A percentile compares a stretch with the other conserved stretches of the same genome.
Evolutionary conservation across 2,329 filamentous ascomycete species (phyloP).

Genomic region (Pyricularia sp.): DNA sequence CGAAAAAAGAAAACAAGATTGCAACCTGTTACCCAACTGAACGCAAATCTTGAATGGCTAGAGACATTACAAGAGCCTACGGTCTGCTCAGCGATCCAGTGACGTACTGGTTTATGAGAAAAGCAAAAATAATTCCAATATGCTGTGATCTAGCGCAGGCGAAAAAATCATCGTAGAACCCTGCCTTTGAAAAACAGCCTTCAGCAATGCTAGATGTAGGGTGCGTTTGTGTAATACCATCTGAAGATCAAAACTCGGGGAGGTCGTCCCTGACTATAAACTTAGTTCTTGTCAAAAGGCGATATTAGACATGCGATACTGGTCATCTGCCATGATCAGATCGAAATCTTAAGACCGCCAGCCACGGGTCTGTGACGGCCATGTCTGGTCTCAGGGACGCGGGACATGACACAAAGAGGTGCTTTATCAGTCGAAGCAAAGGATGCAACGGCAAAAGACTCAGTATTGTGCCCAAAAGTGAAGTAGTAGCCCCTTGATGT

Average conservation of each 20-base stretch:
- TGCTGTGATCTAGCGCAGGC: not conserved
- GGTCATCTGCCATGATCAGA: not conserved
- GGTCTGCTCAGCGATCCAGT: not conserved
- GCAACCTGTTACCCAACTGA: not conserved
- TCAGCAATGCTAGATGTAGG: not conserved
- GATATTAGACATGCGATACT: not conserved
- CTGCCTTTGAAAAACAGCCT: not conserved
- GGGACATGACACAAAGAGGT: constrained; percentile 82
- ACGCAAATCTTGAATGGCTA: not conserved
- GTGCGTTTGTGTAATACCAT: not conserved
- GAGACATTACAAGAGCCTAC: not conserved
- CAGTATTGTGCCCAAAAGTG: constrained; percentile 95
- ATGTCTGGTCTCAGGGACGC: constrained; percentile 31
- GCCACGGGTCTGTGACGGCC: constrained; percentile 28
- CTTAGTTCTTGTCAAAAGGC: not conserved
- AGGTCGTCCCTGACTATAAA: not conserved
- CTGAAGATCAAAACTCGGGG: not conserved
- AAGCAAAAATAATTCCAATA: not conserved
- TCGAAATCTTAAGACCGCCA: constrained; percentile 40
- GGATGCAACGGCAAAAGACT: constrained; percentile 76
- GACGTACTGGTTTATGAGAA: not conserved
- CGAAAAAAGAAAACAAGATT: no score
- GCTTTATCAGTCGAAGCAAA: constrained; percentile 72
- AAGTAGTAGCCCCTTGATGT: constrained; percentile 66
- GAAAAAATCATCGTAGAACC: not conserved